Percentiles rank a stretch among this genome's conserved stretches.
These are phyloP conservation scores for Rhizopus arrhizus DNA, from an alignment of 371 early-diverging fungal species.

Conservation along the genomic window DNA sequence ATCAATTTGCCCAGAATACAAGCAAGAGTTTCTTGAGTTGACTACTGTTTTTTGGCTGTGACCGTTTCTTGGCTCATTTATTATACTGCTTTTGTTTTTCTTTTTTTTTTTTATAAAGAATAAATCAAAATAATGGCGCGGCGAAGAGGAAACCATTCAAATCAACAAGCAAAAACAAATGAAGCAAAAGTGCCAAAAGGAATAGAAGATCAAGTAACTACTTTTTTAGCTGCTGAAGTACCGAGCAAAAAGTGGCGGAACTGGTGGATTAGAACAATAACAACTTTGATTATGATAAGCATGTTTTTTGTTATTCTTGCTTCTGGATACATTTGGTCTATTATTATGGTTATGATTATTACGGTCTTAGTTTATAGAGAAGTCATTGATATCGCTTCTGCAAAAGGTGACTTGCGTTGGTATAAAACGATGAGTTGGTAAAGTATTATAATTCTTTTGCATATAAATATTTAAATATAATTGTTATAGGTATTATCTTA, in stretches of 20 bases:
- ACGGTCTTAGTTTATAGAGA: constrained; percentile 82
- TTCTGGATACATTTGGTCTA: constrained; percentile 71
- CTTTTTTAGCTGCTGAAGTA: constrained; percentile 50
- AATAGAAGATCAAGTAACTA: constrained; percentile 14
- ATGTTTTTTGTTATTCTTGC: constrained; percentile 77
- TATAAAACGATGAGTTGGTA: constrained; percentile 88
- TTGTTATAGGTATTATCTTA: constrained; percentile 71
- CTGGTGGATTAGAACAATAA: constrained; percentile 75
- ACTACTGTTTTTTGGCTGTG: background rate
- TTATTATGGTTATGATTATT: constrained; percentile 79
- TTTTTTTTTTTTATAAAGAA: background rate
- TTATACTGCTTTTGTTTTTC: background rate
- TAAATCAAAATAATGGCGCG: constrained; percentile 1
- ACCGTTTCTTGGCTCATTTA: background rate
- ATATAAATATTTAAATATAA: background rate
- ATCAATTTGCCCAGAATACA: too few relatives aligned
- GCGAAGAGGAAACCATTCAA: background rate
- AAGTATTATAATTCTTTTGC: background rate
- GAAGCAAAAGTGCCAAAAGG: background rate
- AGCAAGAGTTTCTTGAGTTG: too few relatives aligned
- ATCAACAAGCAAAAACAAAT: background rate
- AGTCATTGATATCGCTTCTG: constrained; percentile 85
- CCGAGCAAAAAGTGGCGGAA: constrained; percentile 68
- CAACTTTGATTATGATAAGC: constrained; percentile 86
- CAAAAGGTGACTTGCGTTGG: constrained; percentile 85